Conservation (phyloP, 2,329 filamentous ascomycete genomes). For the Didymella sp. region DNA sequence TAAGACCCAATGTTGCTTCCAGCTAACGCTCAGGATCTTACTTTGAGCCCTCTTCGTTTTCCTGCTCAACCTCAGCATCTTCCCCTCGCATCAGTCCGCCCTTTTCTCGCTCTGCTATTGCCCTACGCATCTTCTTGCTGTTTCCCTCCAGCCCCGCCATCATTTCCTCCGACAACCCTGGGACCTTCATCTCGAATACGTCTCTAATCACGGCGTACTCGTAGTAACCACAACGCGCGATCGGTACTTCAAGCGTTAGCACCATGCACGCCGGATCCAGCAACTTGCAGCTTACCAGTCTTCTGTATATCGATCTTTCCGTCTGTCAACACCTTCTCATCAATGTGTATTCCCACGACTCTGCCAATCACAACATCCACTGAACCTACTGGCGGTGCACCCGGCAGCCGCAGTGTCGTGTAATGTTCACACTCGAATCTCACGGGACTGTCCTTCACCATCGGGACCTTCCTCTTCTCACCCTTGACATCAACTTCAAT, state of each 20-base stretch:
- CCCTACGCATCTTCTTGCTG: slow-evolving; percentile 30
- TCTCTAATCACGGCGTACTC: slow-evolving; percentile 64
- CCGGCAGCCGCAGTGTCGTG: slow-evolving; percentile 61
- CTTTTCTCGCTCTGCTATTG: slow-evolving; percentile 1
- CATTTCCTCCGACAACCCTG: slow-evolving; percentile 44
- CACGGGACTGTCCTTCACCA: slow-evolving; percentile 63
- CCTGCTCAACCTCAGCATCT: slow-evolving; percentile 6
- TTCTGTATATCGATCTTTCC: slow-evolving; percentile 64
- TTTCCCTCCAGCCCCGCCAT: slow-evolving; percentile 42
- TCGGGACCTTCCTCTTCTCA: slow-evolving; percentile 53
- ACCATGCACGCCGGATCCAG: background rate
- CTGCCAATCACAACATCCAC: slow-evolving; percentile 65
- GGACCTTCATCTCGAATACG: slow-evolving; percentile 66
- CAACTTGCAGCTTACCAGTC: slow-evolving; percentile 42
- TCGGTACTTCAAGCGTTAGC: slow-evolving; percentile 52
- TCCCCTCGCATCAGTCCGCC: slow-evolving; percentile 2
- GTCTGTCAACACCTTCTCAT: slow-evolving; percentile 61
- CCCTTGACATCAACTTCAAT: slow-evolving; percentile 42
- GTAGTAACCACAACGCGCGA: slow-evolving; percentile 67
- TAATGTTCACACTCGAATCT: slow-evolving; percentile 66
- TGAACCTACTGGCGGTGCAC: slow-evolving; percentile 64
- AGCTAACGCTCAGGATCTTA: background rate
- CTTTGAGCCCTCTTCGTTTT: background rate
- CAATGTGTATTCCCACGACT: slow-evolving; percentile 65
- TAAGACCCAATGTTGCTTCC: background rate